phyloP scores from a whole-genome alignment of 345 rosid species.

The Lepidium didymum region DNA sequence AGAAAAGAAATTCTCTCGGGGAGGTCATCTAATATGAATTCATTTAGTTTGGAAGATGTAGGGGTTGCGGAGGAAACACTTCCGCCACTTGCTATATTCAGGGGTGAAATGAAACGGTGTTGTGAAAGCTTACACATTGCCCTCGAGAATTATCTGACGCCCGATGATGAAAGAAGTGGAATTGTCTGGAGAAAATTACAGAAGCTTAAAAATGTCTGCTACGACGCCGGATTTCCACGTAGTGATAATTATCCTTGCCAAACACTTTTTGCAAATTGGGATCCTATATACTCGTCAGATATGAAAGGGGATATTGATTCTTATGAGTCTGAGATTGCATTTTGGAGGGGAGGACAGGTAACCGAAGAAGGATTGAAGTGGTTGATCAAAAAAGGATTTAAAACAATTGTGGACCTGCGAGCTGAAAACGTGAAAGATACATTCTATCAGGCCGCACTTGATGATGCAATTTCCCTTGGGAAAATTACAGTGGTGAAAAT shows the following conservation, averaged over 20 bases:
- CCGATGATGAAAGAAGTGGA: conserved; percentile 56
- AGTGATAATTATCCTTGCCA: conserved; percentile 63
- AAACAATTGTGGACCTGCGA: conserved; percentile 83
- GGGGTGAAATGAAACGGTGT: conserved; percentile 94
- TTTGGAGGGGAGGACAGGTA: conserved; percentile 91
- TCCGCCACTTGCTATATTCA: conserved; percentile 88
- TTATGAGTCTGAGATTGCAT: conserved; percentile 59
- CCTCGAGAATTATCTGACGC: conserved; percentile 74
- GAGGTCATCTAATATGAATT: conserved; percentile 49
- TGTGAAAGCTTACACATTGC: conserved; percentile 93
- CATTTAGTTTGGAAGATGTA: conserved; percentile 41
- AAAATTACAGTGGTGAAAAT: conserved; percentile 59
- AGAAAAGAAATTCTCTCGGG: conserved; percentile 92
- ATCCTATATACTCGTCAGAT: conserved; percentile 52
- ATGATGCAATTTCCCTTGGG: conserved; percentile 52
- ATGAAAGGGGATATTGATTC: conserved; percentile 44
- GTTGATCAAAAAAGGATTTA: conserved; percentile 68
- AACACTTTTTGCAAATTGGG: conserved; percentile 76
- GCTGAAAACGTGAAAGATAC: conserved; percentile 75
- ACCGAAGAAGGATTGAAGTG: conserved; percentile 83
- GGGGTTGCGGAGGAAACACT: conserved; percentile 56
- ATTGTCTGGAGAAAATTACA: conserved; percentile 87
- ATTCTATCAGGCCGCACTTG: conserved; percentile 60
- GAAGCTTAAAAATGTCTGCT: conserved; percentile 89
- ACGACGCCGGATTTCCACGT: conserved; percentile 79